Evolutionary conservation across 129 eudicot species (phyloP).

Genomic region (Flaveria trinervia): DNA sequence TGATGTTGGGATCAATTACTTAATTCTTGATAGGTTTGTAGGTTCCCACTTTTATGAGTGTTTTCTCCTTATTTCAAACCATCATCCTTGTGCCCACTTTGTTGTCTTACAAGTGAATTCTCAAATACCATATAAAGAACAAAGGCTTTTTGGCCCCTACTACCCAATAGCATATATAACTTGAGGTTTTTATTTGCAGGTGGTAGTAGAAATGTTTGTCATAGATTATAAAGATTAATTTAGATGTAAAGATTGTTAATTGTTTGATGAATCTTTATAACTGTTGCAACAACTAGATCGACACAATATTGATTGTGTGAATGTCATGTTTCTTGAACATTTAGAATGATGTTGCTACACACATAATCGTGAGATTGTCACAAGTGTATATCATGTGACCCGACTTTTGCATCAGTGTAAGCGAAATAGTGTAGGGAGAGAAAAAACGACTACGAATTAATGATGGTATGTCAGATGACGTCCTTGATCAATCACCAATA

Average conservation of each 20-base stretch:
- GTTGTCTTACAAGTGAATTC: background rate
- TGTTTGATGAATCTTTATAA: background rate
- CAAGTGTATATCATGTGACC: too few relatives aligned
- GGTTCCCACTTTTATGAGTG: slow-evolving; percentile 3
- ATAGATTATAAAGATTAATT: background rate
- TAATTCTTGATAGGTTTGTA: slow-evolving; percentile 15
- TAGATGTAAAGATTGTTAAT: background rate
- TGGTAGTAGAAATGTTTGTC: background rate
- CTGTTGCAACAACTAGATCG: too few relatives aligned
- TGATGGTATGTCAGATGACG: too few relatives aligned
- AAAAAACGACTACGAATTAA: too few relatives aligned
- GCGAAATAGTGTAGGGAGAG: too few relatives aligned
- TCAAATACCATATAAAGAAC: background rate
- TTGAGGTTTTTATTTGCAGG: background rate
- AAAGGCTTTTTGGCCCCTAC: slow-evolving; percentile 11
- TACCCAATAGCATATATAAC: background rate
- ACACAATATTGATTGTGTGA: too few relatives aligned
- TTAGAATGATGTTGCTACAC: too few relatives aligned
- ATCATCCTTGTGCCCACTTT: slow-evolving; percentile 9
- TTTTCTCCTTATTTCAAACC: slow-evolving; percentile 6
- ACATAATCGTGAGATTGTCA: too few relatives aligned
- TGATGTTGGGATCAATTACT: background rate
- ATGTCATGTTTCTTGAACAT: too few relatives aligned
- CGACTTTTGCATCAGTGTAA: too few relatives aligned
- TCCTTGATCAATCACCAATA: too few relatives aligned